Percentiles rank a stretch among this genome's conserved stretches.
These are phyloP conservation scores for Myrica gale DNA, from an alignment of 306 rosid genomes.

Conservation along the genomic window DNA sequence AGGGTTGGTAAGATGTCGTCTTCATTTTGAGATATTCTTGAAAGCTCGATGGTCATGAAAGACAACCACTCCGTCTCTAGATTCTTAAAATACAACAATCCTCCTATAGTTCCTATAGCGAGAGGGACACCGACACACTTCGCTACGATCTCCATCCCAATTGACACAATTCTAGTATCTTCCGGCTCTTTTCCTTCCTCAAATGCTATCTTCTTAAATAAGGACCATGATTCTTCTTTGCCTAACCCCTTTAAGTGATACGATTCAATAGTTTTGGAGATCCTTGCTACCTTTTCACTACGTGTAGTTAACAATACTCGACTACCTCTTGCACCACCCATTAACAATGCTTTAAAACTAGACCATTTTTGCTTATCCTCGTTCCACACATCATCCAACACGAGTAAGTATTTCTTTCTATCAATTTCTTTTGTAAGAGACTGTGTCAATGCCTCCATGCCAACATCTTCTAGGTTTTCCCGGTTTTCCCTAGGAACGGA, in stretches of 20 bases:
- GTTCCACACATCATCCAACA: too few relatives aligned
- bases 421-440: too few relatives aligned
- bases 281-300: neutral
- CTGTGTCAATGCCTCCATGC: too few relatives aligned
- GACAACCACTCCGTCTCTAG: neutral
- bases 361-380: neutral
- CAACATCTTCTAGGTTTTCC: too few relatives aligned
- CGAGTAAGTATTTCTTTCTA: too few relatives aligned
- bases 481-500: too few relatives aligned
- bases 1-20: neutral
- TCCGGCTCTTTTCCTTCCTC: neutral
- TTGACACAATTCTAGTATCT: neutral
- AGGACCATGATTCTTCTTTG: neutral
- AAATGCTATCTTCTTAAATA: slow-evolving; percentile 6
- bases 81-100: slow-evolving; percentile 6
- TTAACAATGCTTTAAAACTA: neutral
- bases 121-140: slow-evolving; percentile 20
- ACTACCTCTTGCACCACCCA: slow-evolving; percentile 10
- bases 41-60: neutral
- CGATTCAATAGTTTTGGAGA: too few relatives aligned
- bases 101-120: slow-evolving; percentile 13
- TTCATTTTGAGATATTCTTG: neutral
- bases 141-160: neutral
- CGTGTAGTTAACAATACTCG: slow-evolving; percentile 14
- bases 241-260: too few relatives aligned